These are phyloP conservation scores for Arctium lappa DNA, from an alignment of 129 eudicot genomes.

Conservation along the genomic window DNA sequence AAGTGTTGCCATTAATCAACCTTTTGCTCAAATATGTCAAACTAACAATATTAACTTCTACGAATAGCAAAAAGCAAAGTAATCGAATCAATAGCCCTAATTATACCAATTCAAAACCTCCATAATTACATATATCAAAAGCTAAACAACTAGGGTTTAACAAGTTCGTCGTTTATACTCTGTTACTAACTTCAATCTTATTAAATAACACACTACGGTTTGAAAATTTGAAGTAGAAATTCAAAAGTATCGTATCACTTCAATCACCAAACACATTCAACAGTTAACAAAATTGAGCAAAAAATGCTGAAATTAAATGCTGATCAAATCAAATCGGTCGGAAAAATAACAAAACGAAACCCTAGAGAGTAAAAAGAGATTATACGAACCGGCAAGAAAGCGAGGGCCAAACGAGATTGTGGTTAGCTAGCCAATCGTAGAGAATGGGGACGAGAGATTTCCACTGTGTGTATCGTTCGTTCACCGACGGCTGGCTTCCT, in stretches of 20 bases:
- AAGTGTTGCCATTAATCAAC: too few species aligned
- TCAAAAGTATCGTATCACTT: not conserved
- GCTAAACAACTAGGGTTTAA: not conserved
- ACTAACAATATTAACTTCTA: not conserved
- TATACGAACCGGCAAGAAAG: slow-evolving; percentile 71
- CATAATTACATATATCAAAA: not conserved
- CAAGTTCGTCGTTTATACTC: not conserved
- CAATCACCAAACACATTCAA: not conserved
- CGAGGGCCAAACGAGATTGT: slow-evolving; percentile 94
- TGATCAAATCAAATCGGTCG: not conserved
- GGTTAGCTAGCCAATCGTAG: slow-evolving; percentile 92
- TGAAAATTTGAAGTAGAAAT: not conserved
- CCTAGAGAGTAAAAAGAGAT: slow-evolving; percentile 13
- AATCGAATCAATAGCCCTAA: not conserved
- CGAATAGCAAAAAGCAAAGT: not conserved
- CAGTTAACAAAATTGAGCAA: not conserved
- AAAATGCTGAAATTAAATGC: not conserved
- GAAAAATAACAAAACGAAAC: slow-evolving; percentile 19
- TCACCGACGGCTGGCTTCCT: slow-evolving; percentile 45
- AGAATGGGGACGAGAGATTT: slow-evolving; percentile 83
- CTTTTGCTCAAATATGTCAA: too few species aligned
- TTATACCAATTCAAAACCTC: not conserved
- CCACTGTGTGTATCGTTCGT: slow-evolving; percentile 79
- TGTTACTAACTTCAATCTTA: not conserved
- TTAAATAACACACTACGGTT: not conserved